phyloP scores from a whole-genome alignment of 2,329 filamentous ascomycete species.

The Cryphonectria parasitica region DNA sequence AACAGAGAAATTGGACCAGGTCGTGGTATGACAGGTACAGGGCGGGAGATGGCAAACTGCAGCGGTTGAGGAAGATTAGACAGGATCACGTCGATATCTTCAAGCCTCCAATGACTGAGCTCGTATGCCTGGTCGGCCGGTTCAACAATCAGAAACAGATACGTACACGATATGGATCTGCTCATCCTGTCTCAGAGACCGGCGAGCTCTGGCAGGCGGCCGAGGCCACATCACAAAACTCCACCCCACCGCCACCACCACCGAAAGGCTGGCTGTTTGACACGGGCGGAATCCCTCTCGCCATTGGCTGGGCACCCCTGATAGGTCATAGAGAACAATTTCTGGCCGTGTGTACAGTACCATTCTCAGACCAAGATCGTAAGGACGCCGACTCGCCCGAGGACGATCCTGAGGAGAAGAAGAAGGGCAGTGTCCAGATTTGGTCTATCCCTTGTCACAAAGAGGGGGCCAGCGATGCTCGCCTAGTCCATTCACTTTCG shows the following conservation, averaged over 20 bases:
- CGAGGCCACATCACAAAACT: constrained; percentile 31
- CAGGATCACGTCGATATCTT: constrained; percentile 27
- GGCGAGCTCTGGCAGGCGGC: constrained; percentile 39
- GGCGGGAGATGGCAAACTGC: constrained; percentile 25
- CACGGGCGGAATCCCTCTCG: constrained; percentile 55
- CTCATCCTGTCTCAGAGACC: constrained; percentile 34
- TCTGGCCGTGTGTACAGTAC: constrained; percentile 56
- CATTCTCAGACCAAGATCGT: constrained; percentile 52
- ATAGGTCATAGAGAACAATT: constrained; percentile 46
- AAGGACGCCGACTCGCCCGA: constrained; percentile 21
- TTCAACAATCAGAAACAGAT: constrained; percentile 34
- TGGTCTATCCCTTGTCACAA: constrained; percentile 28
- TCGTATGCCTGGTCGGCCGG: constrained; percentile 37
- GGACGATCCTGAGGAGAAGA: constrained; percentile 18
- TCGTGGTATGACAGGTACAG: constrained; percentile 36
- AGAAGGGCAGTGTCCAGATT: constrained; percentile 27
- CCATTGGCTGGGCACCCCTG: constrained; percentile 57
- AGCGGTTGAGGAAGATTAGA: constrained; percentile 29
- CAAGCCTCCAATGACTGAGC: constrained; percentile 29
- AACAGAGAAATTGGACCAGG: constrained; percentile 39
- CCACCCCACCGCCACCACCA: constrained; percentile 3
- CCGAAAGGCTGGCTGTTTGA: constrained; percentile 57
- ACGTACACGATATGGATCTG: constrained; percentile 20
- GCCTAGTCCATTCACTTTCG: constrained; percentile 37
- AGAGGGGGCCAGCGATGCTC: constrained; percentile 12